phyloP scores from a whole-genome alignment of 257 asterid species.

The Solanum etuberosum region DNA sequence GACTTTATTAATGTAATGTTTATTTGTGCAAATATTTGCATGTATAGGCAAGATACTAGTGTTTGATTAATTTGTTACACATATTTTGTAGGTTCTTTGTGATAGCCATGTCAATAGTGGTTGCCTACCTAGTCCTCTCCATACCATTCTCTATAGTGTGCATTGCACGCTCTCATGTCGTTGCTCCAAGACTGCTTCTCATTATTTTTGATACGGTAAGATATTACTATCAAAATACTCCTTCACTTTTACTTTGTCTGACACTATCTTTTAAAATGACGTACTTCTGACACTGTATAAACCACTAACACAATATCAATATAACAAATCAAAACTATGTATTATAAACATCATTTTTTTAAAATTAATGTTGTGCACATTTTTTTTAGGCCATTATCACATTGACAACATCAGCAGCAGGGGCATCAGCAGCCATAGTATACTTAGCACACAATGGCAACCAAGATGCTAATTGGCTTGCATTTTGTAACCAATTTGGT shows the following conservation, averaged over 20 bases:
- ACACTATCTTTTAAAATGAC: neutral
- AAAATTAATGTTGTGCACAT: neutral
- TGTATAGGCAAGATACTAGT: neutral
- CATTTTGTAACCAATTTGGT: slow-evolving; percentile 49
- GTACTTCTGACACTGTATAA: neutral
- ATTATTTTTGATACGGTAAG: slow-evolving; percentile 16
- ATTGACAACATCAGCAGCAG: slow-evolving; percentile 47
- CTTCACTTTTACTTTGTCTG: neutral
- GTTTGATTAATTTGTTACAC: neutral
- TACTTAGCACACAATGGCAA: slow-evolving; percentile 71
- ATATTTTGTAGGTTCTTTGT: slow-evolving; percentile 60
- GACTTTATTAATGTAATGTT: neutral
- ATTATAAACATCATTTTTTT: neutral
- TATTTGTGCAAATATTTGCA: neutral
- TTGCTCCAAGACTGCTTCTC: slow-evolving; percentile 26
- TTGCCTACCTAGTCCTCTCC: slow-evolving; percentile 57
- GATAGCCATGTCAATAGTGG: slow-evolving; percentile 49
- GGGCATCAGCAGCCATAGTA: slow-evolving; percentile 59
- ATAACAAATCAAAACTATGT: neutral
- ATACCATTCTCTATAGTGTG: slow-evolving; percentile 50
- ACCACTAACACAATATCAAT: neutral
- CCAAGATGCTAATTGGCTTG: slow-evolving; percentile 50
- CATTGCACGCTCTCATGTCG: slow-evolving; percentile 29
- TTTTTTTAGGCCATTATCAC: slow-evolving; percentile 31
- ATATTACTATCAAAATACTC: neutral